Conservation (phyloP, 2,329 filamentous ascomycete species). For the Calonectria multiphialidica region DNA sequence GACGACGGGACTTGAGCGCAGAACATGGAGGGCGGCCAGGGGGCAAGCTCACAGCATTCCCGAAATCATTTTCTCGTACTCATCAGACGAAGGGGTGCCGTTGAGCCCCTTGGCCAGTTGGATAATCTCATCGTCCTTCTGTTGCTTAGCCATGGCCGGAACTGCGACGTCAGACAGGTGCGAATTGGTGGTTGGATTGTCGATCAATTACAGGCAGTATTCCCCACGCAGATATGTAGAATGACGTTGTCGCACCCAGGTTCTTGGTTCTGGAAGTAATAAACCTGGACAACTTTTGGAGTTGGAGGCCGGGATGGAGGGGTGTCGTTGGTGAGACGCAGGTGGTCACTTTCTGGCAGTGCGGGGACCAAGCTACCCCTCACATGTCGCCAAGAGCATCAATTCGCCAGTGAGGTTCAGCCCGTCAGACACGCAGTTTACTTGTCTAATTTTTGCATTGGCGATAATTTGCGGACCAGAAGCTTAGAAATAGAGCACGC, state of each 20-base stretch:
- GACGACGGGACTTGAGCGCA: neutral
- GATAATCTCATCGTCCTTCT: slow-evolving; percentile 24
- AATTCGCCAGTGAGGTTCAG: neutral
- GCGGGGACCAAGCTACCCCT: neutral
- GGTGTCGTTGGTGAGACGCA: neutral
- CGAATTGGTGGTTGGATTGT: too few relatives aligned
- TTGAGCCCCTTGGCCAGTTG: slow-evolving; percentile 23
- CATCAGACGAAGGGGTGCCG: slow-evolving; percentile 24
- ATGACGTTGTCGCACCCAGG: too few relatives aligned
- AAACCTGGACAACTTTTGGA: neutral
- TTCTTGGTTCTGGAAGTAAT: too few relatives aligned
- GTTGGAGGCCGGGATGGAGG: neutral
- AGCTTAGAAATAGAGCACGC: neutral
- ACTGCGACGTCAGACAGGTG: neutral
- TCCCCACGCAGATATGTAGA: too few relatives aligned
- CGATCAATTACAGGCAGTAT: too few relatives aligned
- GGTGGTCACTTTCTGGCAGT: neutral
- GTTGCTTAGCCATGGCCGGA: slow-evolving; percentile 17
- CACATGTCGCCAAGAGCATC: neutral
- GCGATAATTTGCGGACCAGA: neutral
- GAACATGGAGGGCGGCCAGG: neutral
- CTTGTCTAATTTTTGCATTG: neutral
- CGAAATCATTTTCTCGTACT: slow-evolving; percentile 35
- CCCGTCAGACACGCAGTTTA: neutral
- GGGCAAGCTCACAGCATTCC: slow-evolving; percentile 23